Conservation (phyloP, 2,329 filamentous ascomycete genomes). For the Dendrostoma leiphaemia region DNA sequence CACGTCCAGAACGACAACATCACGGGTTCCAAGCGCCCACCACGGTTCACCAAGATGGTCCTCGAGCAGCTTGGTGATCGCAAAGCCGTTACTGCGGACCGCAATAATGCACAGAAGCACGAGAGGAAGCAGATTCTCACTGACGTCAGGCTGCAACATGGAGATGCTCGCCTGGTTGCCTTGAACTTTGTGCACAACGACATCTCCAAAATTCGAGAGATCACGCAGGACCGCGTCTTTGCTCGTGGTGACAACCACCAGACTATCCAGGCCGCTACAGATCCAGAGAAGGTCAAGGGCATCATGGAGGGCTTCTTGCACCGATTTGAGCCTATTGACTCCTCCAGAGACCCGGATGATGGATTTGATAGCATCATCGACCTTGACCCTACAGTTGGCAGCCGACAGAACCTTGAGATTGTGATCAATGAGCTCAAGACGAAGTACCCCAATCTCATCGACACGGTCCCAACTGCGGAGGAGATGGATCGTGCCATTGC, state of each 20-base stretch:
- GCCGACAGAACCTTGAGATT: slow-evolving; percentile 80
- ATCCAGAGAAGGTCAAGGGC: slow-evolving; percentile 69
- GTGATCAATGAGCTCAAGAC: slow-evolving; percentile 69
- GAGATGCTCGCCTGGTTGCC: slow-evolving; percentile 72
- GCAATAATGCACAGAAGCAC: slow-evolving; percentile 88
- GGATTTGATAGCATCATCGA: slow-evolving; percentile 83
- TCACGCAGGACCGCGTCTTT: slow-evolving; percentile 78
- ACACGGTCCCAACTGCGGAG: slow-evolving; percentile 65
- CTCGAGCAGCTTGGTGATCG: slow-evolving; percentile 61
- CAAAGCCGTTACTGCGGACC: slow-evolving; percentile 81
- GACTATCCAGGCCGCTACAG: slow-evolving; percentile 85
- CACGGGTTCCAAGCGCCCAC: slow-evolving; percentile 69
- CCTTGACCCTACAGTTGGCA: slow-evolving; percentile 74
- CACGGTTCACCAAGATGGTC: slow-evolving; percentile 72
- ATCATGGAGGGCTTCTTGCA: slow-evolving; percentile 95
- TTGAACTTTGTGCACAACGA: slow-evolving; percentile 85
- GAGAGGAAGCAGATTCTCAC: slow-evolving; percentile 86
- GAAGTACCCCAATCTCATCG: slow-evolving; percentile 75
- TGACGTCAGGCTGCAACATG: slow-evolving; percentile 63
- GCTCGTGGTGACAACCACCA: slow-evolving; percentile 94
- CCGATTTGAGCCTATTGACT: slow-evolving; percentile 77
- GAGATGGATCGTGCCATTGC: slow-evolving; percentile 80
- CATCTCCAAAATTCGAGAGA: slow-evolving; percentile 68
- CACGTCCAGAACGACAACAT: slow-evolving; percentile 98
- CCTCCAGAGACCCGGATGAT: slow-evolving; percentile 67